Conservation (phyloP, 1,284 basidiomycete species). For the Cryptococcus amylolentus region DNA sequence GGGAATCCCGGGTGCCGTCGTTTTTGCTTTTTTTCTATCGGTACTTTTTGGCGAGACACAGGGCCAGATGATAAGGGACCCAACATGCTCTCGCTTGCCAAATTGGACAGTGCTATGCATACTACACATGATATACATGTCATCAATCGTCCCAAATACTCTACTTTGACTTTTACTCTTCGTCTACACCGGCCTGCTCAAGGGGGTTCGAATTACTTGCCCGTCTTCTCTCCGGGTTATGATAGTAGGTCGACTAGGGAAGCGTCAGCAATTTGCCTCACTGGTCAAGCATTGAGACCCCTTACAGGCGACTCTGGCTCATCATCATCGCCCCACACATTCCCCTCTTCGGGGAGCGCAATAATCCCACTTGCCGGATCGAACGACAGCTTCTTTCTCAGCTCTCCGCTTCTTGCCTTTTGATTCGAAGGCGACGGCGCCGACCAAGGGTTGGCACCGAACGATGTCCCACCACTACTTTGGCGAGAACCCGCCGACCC, state of each 20-base stretch:
- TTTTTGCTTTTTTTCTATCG: too few relatives aligned
- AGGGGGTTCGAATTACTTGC: conserved; percentile 3
- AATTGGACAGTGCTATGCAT: too few relatives aligned
- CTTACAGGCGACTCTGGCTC: conserved; percentile 30
- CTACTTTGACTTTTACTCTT: too few relatives aligned
- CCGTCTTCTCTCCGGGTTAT: conserved; percentile 23
- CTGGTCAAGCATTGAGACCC: neutral
- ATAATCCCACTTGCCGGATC: conserved; percentile 62
- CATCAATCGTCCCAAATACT: too few relatives aligned
- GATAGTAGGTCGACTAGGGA: conserved; percentile 24
- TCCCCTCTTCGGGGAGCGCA: conserved; percentile 64
- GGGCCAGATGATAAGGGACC: too few relatives aligned
- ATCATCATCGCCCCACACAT: conserved; percentile 60
- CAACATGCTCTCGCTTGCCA: too few relatives aligned
- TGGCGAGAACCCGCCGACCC: too few relatives aligned
- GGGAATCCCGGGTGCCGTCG: too few relatives aligned
- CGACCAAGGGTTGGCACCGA: conserved; percentile 39
- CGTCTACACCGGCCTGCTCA: too few relatives aligned
- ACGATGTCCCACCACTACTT: conserved; percentile 5
- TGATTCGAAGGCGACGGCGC: conserved; percentile 22
- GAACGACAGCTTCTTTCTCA: conserved; percentile 25
- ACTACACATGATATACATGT: too few relatives aligned
- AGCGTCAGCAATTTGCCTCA: neutral
- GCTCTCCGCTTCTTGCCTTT: neutral
- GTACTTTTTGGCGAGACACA: too few relatives aligned